phyloP scores from a whole-genome alignment of 495 filamentous ascomycete genomes.

The Rhypophila decipiens region DNA sequence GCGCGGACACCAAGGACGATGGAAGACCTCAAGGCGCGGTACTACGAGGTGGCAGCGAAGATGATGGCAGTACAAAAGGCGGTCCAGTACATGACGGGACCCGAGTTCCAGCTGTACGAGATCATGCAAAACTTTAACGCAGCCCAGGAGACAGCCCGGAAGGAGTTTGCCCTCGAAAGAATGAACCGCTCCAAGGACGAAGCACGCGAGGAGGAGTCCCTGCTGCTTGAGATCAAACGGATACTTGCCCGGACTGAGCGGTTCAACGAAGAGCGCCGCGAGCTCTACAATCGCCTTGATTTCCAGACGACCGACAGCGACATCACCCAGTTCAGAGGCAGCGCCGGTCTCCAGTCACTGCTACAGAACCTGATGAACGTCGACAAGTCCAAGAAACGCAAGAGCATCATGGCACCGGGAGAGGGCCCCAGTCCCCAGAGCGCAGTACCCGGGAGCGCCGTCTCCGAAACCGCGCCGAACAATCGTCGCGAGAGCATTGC shows the following conservation, averaged over 20 bases:
- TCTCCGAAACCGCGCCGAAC: constrained; percentile 19
- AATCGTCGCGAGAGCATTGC: constrained; percentile 48
- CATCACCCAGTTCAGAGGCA: constrained; percentile 69
- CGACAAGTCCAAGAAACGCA: constrained; percentile 82
- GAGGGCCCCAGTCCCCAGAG: constrained; percentile 34
- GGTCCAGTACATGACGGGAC: constrained; percentile 72
- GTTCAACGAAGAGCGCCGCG: constrained; percentile 78
- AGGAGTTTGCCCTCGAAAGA: constrained; percentile 73
- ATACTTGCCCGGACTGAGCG: constrained; percentile 76
- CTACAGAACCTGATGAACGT: constrained; percentile 69
- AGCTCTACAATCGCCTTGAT: constrained; percentile 84
- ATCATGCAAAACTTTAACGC: constrained; percentile 81
- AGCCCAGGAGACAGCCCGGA: constrained; percentile 65
- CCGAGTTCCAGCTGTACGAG: constrained; percentile 75
- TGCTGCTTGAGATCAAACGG: constrained; percentile 82
- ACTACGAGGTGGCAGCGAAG: constrained; percentile 77
- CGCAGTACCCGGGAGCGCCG: constrained; percentile 33
- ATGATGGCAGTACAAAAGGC: constrained; percentile 82
- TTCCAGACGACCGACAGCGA: constrained; percentile 61
- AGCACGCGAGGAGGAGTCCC: constrained; percentile 80
- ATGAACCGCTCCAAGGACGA: constrained; percentile 78
- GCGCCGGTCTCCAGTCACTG: constrained; percentile 68
- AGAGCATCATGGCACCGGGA: constrained; percentile 48
- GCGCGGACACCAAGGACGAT: constrained; percentile 53
- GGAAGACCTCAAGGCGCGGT: constrained; percentile 88